Percentiles rank a stretch among this genome's conserved stretches.
Conservation (phyloP, 352 stramenopile species). For the Phytopythium montanum region DNA sequence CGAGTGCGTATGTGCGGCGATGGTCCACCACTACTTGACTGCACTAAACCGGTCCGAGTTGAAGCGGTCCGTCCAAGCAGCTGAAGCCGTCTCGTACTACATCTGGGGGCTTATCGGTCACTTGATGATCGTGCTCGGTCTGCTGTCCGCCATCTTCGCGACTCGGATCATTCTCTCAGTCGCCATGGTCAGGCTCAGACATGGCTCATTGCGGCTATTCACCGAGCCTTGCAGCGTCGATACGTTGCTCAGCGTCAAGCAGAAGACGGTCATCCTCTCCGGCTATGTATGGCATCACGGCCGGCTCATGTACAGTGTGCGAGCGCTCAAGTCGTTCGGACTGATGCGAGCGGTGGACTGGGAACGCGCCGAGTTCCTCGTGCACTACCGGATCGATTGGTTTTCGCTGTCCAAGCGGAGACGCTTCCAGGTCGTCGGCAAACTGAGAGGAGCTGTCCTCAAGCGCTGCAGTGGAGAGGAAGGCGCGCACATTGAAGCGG, state of each 20-base stretch:
- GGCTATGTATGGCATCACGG: background rate
- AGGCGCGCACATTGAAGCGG: background rate
- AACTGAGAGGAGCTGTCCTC: background rate
- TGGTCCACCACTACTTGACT: slow-evolving; percentile 16
- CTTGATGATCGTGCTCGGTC: slow-evolving; percentile 12
- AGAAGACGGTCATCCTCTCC: background rate
- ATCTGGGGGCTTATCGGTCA: slow-evolving; percentile 24
- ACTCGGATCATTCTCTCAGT: slow-evolving; percentile 4
- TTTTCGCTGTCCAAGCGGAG: background rate
- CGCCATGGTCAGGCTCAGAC: background rate
- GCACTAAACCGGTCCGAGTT: slow-evolving; percentile 13
- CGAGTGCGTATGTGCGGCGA: slow-evolving; percentile 10
- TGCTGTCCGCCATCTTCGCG: slow-evolving; percentile 12
- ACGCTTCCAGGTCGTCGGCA: background rate
- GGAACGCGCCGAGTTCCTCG: background rate
- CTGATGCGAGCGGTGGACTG: background rate
- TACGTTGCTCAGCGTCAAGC: background rate
- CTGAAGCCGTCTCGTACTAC: slow-evolving; percentile 16
- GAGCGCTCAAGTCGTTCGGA: background rate
- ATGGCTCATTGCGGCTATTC: background rate
- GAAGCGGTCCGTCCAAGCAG: slow-evolving; percentile 12
- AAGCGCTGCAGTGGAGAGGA: background rate
- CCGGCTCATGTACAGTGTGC: background rate
- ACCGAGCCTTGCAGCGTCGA: slow-evolving; percentile 3
- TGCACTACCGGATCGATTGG: slow-evolving; percentile 3